Evolutionary conservation across 1,284 basidiomycete species (phyloP), one percentile per base, ranked within the genome.

Genomic region (Heimioporus retisporus): DNA sequence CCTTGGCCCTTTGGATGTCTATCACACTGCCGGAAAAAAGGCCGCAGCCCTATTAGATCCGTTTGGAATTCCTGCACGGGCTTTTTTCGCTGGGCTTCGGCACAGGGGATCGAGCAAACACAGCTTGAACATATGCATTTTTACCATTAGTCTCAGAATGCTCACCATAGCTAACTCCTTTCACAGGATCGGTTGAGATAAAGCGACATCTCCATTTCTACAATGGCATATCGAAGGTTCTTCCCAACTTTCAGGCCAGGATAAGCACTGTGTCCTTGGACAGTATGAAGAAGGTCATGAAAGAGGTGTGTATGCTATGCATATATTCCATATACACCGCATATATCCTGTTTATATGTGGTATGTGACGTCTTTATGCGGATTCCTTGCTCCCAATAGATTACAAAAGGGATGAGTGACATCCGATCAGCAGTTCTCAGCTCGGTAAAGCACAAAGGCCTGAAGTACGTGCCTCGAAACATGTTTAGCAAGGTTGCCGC

Each of bases 331-430:
- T 19, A 44, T 23, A 44, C 21, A 11, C n/a, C 43, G 23, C 58
- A 50, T 28, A 59, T 59, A 59, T 28, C 19, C 28, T 21, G 15
- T 46, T 56, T 62, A 50, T 56, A 62, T 62, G 43, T 31, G 19
- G 23, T 18, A 11, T 48, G 28, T 28, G 28, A 28, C 28, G 28
- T 28, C 28, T 28, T 28, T 28, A 13, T 31, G 35, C 15, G 16
- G 13, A 61, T 23, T 6, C 11, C 55, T 55, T 43, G 19, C 31
- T n/a, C 48, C 14, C 35, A 35, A 31, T n/a, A 62, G 61, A 48
- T 55, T 44, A 62, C 40, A n/a, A 62, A 35, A 16, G 55, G 55
- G 11, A 57, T 57, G 35, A 63, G 61, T 15, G 35, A 63, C 7
- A 15, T 28, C 14, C n/a, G 23, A 11, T 62, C 55, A 14, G 43